These are phyloP conservation scores for Bifiguratus adelaidae DNA, from an alignment of 192 early-diverging fungal species.

Conservation along the genomic window DNA sequence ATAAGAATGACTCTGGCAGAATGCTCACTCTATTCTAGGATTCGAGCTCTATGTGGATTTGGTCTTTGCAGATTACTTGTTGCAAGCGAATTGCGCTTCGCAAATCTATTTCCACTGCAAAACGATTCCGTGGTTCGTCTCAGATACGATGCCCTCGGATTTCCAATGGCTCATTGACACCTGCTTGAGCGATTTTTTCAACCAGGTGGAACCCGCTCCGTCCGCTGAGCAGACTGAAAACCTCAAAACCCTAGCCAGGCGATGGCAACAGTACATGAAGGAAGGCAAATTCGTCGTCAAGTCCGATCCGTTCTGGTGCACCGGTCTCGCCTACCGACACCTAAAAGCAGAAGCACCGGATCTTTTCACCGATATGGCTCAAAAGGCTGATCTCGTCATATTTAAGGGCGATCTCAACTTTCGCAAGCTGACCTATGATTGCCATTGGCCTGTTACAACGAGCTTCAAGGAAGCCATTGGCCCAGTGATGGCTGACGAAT, in stretches of 20 bases:
- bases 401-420: conserved; percentile 99
- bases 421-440: conserved; percentile 90
- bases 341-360: conserved; percentile 54
- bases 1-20: background rate
- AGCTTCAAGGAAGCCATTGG: conserved; percentile 82
- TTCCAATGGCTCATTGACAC: conserved; percentile 58
- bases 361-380: conserved; percentile 46
- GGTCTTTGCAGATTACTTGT: conserved; percentile 75
- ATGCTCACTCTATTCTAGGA: conserved; percentile 23
- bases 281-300: conserved; percentile 53
- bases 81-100: conserved; percentile 49
- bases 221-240: conserved; percentile 20
- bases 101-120: conserved; percentile 80
- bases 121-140: conserved; percentile 92
- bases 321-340: conserved; percentile 71
- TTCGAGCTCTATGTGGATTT: conserved; percentile 90
- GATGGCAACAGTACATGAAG: conserved; percentile 58
- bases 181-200: conserved; percentile 21
- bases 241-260: conserved; percentile 37
- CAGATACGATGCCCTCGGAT: conserved; percentile 78
- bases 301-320: conserved; percentile 79
- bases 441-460: conserved; percentile 73
- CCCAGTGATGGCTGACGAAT: conserved; percentile 34
- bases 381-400: conserved; percentile 53
- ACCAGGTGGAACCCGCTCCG: conserved; percentile 7